These are phyloP conservation scores for Puccinia novopanici DNA, from an alignment of 1,284 basidiomycete genomes.

Conservation along the genomic window DNA sequence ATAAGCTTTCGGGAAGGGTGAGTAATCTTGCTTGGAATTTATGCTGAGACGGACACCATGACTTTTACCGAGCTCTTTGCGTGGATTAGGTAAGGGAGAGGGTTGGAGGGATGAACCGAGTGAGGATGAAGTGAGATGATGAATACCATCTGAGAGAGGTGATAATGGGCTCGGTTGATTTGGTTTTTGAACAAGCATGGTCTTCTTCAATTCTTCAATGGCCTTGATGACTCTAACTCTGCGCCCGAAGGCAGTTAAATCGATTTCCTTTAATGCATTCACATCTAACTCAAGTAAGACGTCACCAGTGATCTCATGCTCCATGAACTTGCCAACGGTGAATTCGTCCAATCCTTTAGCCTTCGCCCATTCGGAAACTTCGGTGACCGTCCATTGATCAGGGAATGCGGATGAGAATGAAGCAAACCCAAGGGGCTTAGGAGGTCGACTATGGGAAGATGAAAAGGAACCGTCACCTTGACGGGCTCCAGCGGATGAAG, in stretches of 20 bases:
- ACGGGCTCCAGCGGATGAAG: conserved; percentile 24
- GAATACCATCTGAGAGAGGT: conserved; percentile 59
- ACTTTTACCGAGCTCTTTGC: conserved; percentile 54
- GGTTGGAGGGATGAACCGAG: conserved; percentile 61
- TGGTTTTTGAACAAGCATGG: background rate
- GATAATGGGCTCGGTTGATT: conserved; percentile 61
- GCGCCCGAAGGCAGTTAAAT: conserved; percentile 90
- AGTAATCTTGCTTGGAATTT: conserved; percentile 5
- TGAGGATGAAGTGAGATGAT: conserved; percentile 53
- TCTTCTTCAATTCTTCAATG: conserved; percentile 73
- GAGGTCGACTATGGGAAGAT: conserved; percentile 14
- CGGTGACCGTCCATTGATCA: conserved; percentile 79
- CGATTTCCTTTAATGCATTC: conserved; percentile 92
- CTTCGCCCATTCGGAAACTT: conserved; percentile 87
- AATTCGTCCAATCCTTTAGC: conserved; percentile 80
- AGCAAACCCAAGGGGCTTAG: background rate
- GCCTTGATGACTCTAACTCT: conserved; percentile 89
- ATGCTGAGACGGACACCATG: background rate
- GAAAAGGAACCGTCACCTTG: conserved; percentile 29
- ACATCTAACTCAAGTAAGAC: conserved; percentile 91
- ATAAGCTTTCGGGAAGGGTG: background rate
- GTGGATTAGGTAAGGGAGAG: conserved; percentile 63
- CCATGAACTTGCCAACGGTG: conserved; percentile 82
- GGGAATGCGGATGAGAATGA: conserved; percentile 60
- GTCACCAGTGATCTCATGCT: conserved; percentile 98